phyloP scores from a whole-genome alignment of 805 yeast species.

The Lipomyces oligophaga region DNA sequence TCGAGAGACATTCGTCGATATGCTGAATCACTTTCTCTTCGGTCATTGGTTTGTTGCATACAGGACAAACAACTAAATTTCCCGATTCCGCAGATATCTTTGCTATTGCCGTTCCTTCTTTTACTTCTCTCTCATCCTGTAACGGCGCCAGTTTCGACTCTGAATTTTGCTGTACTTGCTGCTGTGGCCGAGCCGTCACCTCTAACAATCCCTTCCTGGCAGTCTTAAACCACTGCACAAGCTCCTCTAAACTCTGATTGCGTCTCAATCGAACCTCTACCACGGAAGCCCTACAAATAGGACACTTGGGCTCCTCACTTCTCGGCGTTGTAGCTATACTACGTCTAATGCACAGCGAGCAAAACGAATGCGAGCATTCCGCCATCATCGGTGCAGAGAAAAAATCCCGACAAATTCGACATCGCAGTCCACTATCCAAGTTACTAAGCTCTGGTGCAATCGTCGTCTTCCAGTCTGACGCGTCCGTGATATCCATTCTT shows the following conservation, averaged over 20 bases:
- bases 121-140: too few relatives aligned
- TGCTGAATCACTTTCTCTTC: slow-evolving; percentile 19
- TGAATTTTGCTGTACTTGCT: not conserved
- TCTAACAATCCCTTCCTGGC: slow-evolving; percentile 4
- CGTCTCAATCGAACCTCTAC: slow-evolving; percentile 66
- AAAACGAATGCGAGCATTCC: slow-evolving; percentile 82
- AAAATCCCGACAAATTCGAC: slow-evolving; percentile 85
- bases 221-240: slow-evolving; percentile 51
- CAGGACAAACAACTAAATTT: slow-evolving; percentile 62
- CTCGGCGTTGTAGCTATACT: slow-evolving; percentile 46
- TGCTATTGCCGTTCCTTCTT: not conserved
- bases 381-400: slow-evolving; percentile 80
- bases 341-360: slow-evolving; percentile 79
- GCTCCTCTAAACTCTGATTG: slow-evolving; percentile 67
- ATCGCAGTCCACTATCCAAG: slow-evolving; percentile 68
- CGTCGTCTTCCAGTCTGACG: slow-evolving; percentile 65
- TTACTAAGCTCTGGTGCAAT: slow-evolving; percentile 52
- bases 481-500: slow-evolving; percentile 45
- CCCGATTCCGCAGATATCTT: too few relatives aligned
- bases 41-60: slow-evolving; percentile 54
- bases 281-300: slow-evolving; percentile 68
- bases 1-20: slow-evolving; percentile 16
- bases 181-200: slow-evolving; percentile 1
- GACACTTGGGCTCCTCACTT: slow-evolving; percentile 56
- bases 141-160: too few relatives aligned